Percentiles rank a stretch among this genome's conserved stretches.
Evolutionary conservation across 805 yeast species (phyloP).

Genomic region (Tetrapisispora namnaoensis): DNA sequence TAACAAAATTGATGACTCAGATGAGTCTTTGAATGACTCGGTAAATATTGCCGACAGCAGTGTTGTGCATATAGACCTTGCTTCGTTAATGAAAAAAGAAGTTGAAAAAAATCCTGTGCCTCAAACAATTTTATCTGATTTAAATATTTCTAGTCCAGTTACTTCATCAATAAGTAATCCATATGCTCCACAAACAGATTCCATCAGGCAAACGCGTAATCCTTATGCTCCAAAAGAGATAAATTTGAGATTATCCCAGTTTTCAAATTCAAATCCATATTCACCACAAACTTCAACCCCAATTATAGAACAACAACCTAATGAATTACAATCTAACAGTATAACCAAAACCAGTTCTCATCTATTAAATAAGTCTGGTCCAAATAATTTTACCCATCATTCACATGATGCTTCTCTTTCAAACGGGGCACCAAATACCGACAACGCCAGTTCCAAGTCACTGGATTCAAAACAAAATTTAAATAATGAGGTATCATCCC

Average conservation of each 20-base stretch:
- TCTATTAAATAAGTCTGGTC: not conserved
- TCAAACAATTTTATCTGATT: not conserved
- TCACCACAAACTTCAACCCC: not conserved
- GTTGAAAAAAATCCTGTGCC: not conserved
- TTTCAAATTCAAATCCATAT: not conserved
- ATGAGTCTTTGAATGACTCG: not conserved
- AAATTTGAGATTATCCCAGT: not conserved
- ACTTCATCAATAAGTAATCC: not conserved
- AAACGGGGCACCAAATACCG: not conserved
- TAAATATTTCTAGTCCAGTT: not conserved
- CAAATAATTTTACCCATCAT: not conserved
- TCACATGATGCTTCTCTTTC: not conserved
- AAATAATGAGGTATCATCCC: not conserved
- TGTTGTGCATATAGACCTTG: constrained; percentile 2
- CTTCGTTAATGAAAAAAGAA: not conserved
- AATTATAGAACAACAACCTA: not conserved
- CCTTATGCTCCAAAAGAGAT: not conserved
- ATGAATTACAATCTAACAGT: not conserved
- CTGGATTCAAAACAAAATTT: not conserved
- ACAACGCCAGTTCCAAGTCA: not conserved
- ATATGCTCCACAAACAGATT: not conserved
- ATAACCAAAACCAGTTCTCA: not conserved
- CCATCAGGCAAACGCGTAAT: not conserved
- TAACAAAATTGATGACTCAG: not conserved
- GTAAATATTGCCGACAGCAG: constrained; percentile 3